A percentile compares a stretch with the other conserved stretches of the same genome.
Conservation (phyloP, 805 yeast genomes). For the Wickerhamia fluorescens region DNA sequence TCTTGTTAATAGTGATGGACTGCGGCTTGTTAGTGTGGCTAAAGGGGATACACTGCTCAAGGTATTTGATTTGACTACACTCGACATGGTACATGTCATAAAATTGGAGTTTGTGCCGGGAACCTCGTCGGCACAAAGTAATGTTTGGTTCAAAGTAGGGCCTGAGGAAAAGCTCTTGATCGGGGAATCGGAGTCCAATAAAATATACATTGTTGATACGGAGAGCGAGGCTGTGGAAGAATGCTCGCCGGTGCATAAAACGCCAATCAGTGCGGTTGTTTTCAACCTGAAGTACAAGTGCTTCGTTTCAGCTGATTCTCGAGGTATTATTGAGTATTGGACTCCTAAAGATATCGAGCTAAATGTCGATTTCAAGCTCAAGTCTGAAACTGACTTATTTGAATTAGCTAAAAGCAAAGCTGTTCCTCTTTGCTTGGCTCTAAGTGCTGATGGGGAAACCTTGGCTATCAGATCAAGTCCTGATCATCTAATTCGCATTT, state of each 20-base stretch:
- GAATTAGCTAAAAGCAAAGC: slow-evolving; percentile 26
- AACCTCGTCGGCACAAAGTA: slow-evolving; percentile 4
- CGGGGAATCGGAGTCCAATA: slow-evolving; percentile 7
- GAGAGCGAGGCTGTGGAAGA: slow-evolving; percentile 7
- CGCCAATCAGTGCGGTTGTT: slow-evolving; percentile 6
- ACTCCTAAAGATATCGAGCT: slow-evolving; percentile 3
- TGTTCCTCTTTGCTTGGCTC: slow-evolving; percentile 10
- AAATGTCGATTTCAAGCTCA: slow-evolving; percentile 20
- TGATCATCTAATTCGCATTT: slow-evolving; percentile 24
- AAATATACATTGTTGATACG: slow-evolving; percentile 7
- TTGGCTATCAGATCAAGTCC: slow-evolving; percentile 24
- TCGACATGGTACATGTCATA: slow-evolving; percentile 30
- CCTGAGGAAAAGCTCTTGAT: slow-evolving; percentile 7
- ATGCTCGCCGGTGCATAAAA: slow-evolving; percentile 7
- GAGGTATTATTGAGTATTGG: slow-evolving; percentile 19
- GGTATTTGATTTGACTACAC: slow-evolving; percentile 25
- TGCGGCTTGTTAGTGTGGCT: slow-evolving; percentile 16
- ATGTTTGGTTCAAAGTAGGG: slow-evolving; percentile 9
- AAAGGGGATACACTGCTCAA: slow-evolving; percentile 13
- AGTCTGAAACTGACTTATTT: slow-evolving; percentile 32
- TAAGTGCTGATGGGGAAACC: slow-evolving; percentile 12
- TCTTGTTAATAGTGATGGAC: slow-evolving; percentile 9
- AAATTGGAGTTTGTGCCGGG: slow-evolving; percentile 18
- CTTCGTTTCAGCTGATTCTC: slow-evolving; percentile 14
- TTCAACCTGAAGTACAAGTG: slow-evolving; percentile 10